Evolutionary conservation across 495 filamentous ascomycete species (phyloP), one percentile per base, ranked within the genome.

Genomic region (Polyplosphaeria fusca): DNA sequence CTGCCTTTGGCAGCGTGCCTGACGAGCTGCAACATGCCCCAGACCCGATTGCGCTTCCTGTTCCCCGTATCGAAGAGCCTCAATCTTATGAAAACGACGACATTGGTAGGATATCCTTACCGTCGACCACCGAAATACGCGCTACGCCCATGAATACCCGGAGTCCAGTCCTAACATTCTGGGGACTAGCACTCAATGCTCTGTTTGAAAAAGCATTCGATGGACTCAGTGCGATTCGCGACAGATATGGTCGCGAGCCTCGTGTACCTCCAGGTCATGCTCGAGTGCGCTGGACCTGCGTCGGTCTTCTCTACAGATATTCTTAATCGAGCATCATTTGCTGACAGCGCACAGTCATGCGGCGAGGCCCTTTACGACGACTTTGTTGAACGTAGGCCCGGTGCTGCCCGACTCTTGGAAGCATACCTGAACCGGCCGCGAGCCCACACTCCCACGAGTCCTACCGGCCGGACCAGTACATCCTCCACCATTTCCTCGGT

Each of bases 331-430:
- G n/a, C n/a, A 18, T 14, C 9, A 38, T 20, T n/a, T 39, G 12
- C 55, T 64, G 13, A 58, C 37, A 16, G 18, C 2, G 4, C 13
- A 18, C 38, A 70, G 68, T 41, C 54, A 23, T 74, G 70, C 40
- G 72, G 71, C 18, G 58, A 67, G 40, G 58, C 55, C 1, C 42
- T 75, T 19, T 70, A 69, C 27, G 71, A 75, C 41, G 71, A 75
- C 58, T 74, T 68, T 54, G 46, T 60, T 11, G 72, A 75, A 44
- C 46, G 40, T 14, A 53, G 67, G n/a, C 61, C 58, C 3, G 72
- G 70, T 12, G 71, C 71, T 35, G 70, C 71, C 19, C 54, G 65
- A 16, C 58, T 66, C 5, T 54, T 74, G 0, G 66, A 71, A 61
- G 58, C 52, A 0, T 66, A 59, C 23, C 68, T 74, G 0, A 69